A percentile compares a stretch with the other conserved stretches of the same genome.
Conservation (phyloP, 352 stramenopile species). For the Pythium myriotylum region DNA sequence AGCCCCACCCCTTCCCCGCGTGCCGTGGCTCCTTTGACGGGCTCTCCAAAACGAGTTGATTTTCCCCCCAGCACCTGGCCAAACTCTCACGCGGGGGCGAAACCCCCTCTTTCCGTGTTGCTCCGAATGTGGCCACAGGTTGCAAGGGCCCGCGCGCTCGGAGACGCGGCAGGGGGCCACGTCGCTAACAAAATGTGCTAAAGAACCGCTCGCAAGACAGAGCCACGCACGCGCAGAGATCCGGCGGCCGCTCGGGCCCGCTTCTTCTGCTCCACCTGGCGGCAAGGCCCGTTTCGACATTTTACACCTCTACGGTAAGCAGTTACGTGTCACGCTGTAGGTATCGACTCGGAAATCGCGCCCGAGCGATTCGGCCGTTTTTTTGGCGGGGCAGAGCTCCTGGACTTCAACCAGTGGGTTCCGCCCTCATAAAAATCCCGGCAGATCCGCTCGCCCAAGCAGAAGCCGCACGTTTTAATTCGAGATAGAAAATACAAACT, state of each 20-base stretch:
- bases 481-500: too few species aligned
- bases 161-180: not conserved
- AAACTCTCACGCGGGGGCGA: too few species aligned
- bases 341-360: too few species aligned
- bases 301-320: constrained; percentile 10
- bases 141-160: constrained; percentile 15
- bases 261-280: not conserved
- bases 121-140: too few species aligned
- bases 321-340: constrained; percentile 13
- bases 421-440: not conserved
- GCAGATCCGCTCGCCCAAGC: constrained; percentile 1
- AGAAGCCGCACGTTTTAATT: too few species aligned
- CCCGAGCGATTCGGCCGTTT: too few species aligned
- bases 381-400: constrained; percentile 1
- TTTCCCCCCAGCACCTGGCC: too few species aligned
- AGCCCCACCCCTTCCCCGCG: not conserved
- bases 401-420: constrained; percentile 13
- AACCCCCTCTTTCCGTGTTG: too few species aligned
- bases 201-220: not conserved
- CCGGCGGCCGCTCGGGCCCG: not conserved
- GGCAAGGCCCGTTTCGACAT: constrained; percentile 6
- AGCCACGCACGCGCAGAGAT: constrained; percentile 11
- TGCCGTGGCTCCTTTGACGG: not conserved
- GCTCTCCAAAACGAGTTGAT: too few species aligned
- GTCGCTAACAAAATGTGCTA: not conserved